These are phyloP conservation scores for Hyphodiscus hymeniophilus DNA, from an alignment of 495 filamentous ascomycete genomes.

Conservation along the genomic window DNA sequence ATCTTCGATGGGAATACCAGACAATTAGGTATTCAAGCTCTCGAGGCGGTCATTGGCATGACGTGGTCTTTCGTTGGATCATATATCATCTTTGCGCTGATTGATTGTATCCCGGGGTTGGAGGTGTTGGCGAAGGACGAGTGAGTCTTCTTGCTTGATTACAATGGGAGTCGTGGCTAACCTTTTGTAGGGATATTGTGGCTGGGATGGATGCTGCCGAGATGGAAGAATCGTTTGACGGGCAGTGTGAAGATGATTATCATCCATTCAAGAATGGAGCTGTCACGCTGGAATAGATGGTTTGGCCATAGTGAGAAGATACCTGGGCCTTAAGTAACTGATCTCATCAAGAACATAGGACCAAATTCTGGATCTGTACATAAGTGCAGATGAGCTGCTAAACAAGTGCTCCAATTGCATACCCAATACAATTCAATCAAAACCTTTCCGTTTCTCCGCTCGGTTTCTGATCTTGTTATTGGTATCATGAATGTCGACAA, in stretches of 20 bases:
- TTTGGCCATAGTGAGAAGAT: too few species aligned
- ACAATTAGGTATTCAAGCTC: constrained; percentile 78
- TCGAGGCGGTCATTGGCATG: constrained; percentile 74
- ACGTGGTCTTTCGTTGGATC: constrained; percentile 81
- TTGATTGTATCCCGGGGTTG: constrained; percentile 80
- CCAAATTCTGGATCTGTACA: too few species aligned
- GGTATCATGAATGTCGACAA: too few species aligned
- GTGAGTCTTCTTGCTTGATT: constrained; percentile 42
- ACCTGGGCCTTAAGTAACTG: too few species aligned
- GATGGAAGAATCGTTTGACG: constrained; percentile 38
- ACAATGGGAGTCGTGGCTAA: constrained; percentile 32
- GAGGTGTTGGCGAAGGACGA: constrained; percentile 73
- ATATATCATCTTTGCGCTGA: constrained; percentile 73
- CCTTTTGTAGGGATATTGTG: constrained; percentile 32
- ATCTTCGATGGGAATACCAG: constrained; percentile 86
- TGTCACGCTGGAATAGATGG: constrained; percentile 9
- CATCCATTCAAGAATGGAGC: constrained; percentile 29
- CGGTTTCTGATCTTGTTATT: too few species aligned
- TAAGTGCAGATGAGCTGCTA: too few species aligned
- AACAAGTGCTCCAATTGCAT: too few species aligned
- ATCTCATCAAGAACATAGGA: too few species aligned
- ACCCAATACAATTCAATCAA: too few species aligned
- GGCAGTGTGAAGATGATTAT: constrained; percentile 36
- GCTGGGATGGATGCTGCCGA: constrained; percentile 38
- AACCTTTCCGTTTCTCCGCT: too few species aligned